Evolutionary conservation across 805 yeast genomes (phyloP).

Genomic region (Ogataea haglerorum): DNA sequence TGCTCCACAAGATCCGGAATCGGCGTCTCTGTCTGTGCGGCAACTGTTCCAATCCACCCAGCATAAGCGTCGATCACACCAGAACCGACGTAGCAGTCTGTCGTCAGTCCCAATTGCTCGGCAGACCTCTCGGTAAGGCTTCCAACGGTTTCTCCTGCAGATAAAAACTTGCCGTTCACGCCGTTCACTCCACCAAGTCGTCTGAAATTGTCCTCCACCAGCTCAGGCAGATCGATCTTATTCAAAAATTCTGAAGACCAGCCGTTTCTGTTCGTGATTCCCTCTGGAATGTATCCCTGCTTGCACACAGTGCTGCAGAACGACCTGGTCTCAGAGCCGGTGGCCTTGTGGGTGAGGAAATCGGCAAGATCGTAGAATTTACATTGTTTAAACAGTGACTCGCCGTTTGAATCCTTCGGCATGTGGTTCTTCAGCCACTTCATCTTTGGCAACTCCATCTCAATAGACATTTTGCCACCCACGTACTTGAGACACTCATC

Average conservation of each 20-base stretch:
- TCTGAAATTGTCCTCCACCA: constrained; percentile 70
- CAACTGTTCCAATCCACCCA: constrained; percentile 98
- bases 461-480: constrained; percentile 97
- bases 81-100: constrained; percentile 80
- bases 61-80: constrained; percentile 98
- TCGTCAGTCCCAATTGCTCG: constrained; percentile 75
- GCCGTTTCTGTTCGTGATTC: constrained; percentile 88
- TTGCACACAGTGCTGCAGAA: constrained; percentile 91
- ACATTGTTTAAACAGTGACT: constrained; percentile 45
- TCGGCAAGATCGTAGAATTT: constrained; percentile 94
- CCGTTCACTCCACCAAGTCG: constrained; percentile 82
- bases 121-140: constrained; percentile 65
- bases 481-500: constrained; percentile 84
- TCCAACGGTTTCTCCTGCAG: constrained; percentile 91
- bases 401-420: constrained; percentile 44
- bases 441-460: constrained; percentile 97
- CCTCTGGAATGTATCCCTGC: constrained; percentile 90
- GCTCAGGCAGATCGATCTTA: constrained; percentile 68
- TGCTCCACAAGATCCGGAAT: constrained; percentile 50
- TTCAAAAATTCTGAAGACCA: constrained; percentile 83
- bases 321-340: constrained; percentile 82
- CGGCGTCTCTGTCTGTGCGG: constrained; percentile 69
- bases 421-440: constrained; percentile 90
- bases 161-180: constrained; percentile 64
- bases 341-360: constrained; percentile 85